Conservation (phyloP, 1,284 basidiomycete genomes). For the Meira nashicola region DNA sequence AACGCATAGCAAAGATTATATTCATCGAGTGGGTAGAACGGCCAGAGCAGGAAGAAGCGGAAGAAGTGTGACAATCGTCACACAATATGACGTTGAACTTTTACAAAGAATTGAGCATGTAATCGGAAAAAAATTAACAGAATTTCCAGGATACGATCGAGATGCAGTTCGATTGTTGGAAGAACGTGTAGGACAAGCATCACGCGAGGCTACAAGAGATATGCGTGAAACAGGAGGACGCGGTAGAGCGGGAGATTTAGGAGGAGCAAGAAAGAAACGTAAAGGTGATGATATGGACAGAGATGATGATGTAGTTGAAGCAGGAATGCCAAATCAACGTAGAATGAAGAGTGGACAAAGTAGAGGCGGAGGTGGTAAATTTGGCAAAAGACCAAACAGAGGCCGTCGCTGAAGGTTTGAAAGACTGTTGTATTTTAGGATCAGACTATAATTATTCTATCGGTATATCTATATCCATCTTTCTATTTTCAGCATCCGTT, state of each 20-base stretch:
- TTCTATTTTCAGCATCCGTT: too few relatives aligned
- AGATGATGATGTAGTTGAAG: constrained; percentile 40
- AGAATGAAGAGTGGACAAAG: constrained; percentile 15
- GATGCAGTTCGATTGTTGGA: constrained; percentile 82
- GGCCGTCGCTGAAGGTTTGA: background rate
- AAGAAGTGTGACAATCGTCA: constrained; percentile 91
- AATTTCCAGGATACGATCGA: constrained; percentile 77
- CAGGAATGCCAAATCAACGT: constrained; percentile 19
- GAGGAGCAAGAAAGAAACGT: constrained; percentile 38
- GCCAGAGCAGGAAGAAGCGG: constrained; percentile 92
- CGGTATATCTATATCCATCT: too few relatives aligned
- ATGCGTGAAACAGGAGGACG: constrained; percentile 40
- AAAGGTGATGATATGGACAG: constrained; percentile 46
- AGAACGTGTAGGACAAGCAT: constrained; percentile 86
- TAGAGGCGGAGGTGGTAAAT: constrained; percentile 7
- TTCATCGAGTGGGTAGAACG: constrained; percentile 94
- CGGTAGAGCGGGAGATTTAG: constrained; percentile 38
- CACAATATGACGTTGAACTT: constrained; percentile 97
- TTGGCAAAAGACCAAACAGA: background rate
- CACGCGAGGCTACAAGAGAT: constrained; percentile 74
- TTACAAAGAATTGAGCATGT: constrained; percentile 78
- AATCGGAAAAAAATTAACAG: constrained; percentile 83
- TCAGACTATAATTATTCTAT: too few relatives aligned
- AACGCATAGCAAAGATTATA: constrained; percentile 97
- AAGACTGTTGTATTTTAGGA: too few relatives aligned